Base-by-base conservation (phyloP, 2,329 filamentous ascomycete species). In the Penicillium fuscoglaucum region DNA sequence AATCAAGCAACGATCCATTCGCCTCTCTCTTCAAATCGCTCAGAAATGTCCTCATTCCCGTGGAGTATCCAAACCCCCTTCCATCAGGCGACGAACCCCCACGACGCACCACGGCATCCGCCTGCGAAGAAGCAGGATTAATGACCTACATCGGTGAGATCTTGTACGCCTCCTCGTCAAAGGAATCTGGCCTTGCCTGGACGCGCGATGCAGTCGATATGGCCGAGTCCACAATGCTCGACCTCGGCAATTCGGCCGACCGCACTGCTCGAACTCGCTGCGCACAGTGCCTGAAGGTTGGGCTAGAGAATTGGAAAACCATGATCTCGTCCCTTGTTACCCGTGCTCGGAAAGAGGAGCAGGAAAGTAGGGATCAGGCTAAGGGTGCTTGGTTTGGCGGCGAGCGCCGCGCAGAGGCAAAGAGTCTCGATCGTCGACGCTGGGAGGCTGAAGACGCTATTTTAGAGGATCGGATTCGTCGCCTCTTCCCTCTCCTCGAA, bases 101-200 rank as follows among this genome's bases (percentile, higher is more conserved):
- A 0, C 76, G 82, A 57, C 88, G 90, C 47, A 84, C 84, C 55
- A 71, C 85, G 10, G 79, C 82, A 29, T 86, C 90, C 63, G 83
- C 84, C 39, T 97, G 93, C 74, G 89, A 95, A 64, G 93, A 97
- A 74, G 91, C 92, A 3, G 91, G 86, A 0, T 77, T 97, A 15
- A 92, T 91, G 81, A 83, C 92, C 26, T 95, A 96, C 74, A 93
- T 98, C 62, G 93, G 93, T 58, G 93, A 98, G 77, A 96, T 98
- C 52, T 83, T 98, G 33, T 97, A 90, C 74, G 85, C 90, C 0
- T 84, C 84, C 5, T 82, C 84, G n/a, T 77, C 79, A 19, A 78
- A 74, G 19, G 87, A 90, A 49, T 87, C 89, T 60, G 93, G 92
- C 0, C 80, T 97, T 2, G 87, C 87, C 6, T 98, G 93, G 93